Evolutionary conservation across 208 protist genomes (phyloP).

Genomic region (Trichomonas tenax): DNA sequence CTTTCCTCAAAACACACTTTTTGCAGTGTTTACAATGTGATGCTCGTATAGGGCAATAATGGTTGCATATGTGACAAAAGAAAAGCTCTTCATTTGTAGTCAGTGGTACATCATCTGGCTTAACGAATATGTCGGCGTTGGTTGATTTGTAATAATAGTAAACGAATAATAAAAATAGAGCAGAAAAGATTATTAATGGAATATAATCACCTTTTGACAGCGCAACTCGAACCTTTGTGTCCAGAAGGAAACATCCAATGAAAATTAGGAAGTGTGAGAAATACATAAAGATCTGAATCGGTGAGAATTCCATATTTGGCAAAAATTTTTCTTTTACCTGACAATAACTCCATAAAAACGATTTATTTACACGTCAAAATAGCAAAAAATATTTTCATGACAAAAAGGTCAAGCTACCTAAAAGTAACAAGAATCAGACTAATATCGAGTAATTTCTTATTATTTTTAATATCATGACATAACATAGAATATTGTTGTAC

Average conservation of each 20-base stretch:
- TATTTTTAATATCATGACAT: no score
- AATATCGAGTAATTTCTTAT: no score
- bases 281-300: neutral
- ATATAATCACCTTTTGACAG: neutral
- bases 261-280: neutral
- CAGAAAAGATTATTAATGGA: neutral
- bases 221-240: neutral
- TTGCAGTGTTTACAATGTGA: slow-evolving; percentile 7
- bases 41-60: neutral
- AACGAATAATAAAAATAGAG: neutral
- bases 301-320: neutral
- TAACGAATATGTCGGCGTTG: neutral
- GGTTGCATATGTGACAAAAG: neutral
- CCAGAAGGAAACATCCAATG: neutral
- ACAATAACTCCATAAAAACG: no score
- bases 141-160: neutral
- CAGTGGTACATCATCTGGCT: neutral
- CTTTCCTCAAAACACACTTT: slow-evolving; percentile 2
- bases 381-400: no score
- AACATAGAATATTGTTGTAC: no score
- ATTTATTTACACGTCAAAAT: no score
- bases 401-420: no score
- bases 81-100: neutral
- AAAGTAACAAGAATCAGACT: no score
- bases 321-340: no score